Evolutionary conservation across 768 basidiomycete species (phyloP).

Genomic region (Psilocybe tampanensis): DNA sequence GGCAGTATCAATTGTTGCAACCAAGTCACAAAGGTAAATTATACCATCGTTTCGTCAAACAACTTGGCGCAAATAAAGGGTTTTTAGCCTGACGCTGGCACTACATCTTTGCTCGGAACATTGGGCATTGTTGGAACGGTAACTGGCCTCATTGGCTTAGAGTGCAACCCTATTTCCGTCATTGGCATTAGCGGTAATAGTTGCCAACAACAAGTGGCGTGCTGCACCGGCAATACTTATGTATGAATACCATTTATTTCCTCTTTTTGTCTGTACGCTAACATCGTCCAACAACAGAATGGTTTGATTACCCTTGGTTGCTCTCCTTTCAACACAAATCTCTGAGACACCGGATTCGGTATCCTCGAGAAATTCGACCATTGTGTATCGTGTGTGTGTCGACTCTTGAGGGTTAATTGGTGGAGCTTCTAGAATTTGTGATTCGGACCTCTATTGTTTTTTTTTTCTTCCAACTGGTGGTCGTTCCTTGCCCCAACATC

Average conservation of each 20-base stretch:
- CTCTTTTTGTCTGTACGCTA: neutral
- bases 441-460: too few relatives aligned
- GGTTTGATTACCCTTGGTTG: constrained; percentile 7
- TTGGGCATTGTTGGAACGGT: neutral
- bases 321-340: constrained; percentile 1
- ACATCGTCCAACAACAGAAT: neutral
- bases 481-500: too few relatives aligned
- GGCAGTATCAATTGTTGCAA: constrained; percentile 29
- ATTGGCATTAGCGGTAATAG: constrained; percentile 16
- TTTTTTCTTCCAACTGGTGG: too few relatives aligned
- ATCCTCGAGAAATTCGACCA: too few relatives aligned
- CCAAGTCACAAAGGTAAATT: constrained; percentile 11
- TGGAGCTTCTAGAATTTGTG: too few relatives aligned
- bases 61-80: too few relatives aligned
- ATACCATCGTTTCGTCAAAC: neutral
- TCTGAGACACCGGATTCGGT: too few relatives aligned
- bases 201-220: constrained; percentile 30
- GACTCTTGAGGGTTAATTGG: too few relatives aligned
- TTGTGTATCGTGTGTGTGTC: too few relatives aligned
- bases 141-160: constrained; percentile 7
- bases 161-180: constrained; percentile 23
- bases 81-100: neutral
- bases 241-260: constrained; percentile 17
- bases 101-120: neutral
- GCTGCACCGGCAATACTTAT: constrained; percentile 29